Conservation (phyloP, 2,329 filamentous ascomycete species). For the Mycocentrospora acerina region DNA sequence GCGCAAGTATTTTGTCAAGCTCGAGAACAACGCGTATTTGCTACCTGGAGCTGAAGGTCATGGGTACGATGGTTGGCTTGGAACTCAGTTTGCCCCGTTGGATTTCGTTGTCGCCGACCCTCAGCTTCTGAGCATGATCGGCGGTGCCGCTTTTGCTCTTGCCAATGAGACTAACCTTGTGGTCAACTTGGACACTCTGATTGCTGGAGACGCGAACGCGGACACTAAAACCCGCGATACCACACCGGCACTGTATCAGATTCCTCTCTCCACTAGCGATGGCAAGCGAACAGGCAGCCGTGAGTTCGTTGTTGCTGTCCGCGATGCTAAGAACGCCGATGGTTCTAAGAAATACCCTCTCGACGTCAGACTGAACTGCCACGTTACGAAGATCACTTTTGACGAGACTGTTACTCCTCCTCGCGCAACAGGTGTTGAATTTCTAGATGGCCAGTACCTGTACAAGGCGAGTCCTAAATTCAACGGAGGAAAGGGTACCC, state of each 20-base stretch:
- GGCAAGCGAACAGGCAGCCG: constrained; percentile 56
- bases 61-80: constrained; percentile 60
- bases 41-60: constrained; percentile 49
- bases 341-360: constrained; percentile 59
- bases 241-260: constrained; percentile 55
- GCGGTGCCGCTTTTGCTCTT: constrained; percentile 56
- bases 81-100: constrained; percentile 54
- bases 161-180: constrained; percentile 43
- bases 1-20: constrained; percentile 58
- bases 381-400: constrained; percentile 67
- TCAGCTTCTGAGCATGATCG: constrained; percentile 55
- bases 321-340: constrained; percentile 52
- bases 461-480: constrained; percentile 46
- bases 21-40: constrained; percentile 59
- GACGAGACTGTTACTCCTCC: constrained; percentile 62
- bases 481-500: constrained; percentile 35
- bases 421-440: constrained; percentile 50
- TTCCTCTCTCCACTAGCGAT: constrained; percentile 57
- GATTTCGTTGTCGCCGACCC: constrained; percentile 55
- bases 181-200: constrained; percentile 38
- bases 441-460: constrained; percentile 44
- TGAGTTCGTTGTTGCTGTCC: constrained; percentile 56
- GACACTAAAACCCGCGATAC: constrained; percentile 49
- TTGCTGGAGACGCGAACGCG: constrained; percentile 55
- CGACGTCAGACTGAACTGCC: constrained; percentile 60